A percentile compares a stretch with the other conserved stretches of the same genome.
phyloP scores from a whole-genome alignment of 371 early-diverging fungal genomes.

The Capillidium heterosporum region DNA sequence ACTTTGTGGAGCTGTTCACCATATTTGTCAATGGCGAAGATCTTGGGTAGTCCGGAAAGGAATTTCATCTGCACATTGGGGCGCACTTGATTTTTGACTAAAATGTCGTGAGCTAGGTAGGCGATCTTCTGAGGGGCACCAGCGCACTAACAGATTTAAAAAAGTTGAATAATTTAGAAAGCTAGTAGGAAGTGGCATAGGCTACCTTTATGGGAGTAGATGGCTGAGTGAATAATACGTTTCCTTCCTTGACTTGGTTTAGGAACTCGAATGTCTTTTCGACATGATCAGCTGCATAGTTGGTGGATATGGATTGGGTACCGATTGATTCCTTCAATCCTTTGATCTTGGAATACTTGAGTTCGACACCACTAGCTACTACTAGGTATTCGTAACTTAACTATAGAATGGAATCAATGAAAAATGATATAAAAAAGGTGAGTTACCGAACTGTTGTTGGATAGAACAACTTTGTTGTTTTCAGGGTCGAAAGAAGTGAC shows the following conservation, averaged over 20 bases:
- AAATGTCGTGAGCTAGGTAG: constrained; percentile 70
- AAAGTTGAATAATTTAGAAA: neutral
- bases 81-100: constrained; percentile 48
- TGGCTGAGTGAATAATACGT: constrained; percentile 81
- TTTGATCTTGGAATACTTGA: constrained; percentile 58
- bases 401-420: constrained; percentile 7
- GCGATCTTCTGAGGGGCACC: constrained; percentile 86
- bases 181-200: neutral
- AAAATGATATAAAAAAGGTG: neutral
- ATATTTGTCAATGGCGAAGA: constrained; percentile 78
- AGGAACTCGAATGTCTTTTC: constrained; percentile 56
- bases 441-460: constrained; percentile 36
- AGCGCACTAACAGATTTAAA: constrained; percentile 34
- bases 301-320: constrained; percentile 64
- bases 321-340: constrained; percentile 58
- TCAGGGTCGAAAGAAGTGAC: constrained; percentile 50
- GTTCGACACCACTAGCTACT: constrained; percentile 70
- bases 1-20: constrained; percentile 45
- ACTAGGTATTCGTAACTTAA: constrained; percentile 69
- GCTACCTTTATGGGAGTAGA: constrained; percentile 59
- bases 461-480: constrained; percentile 38
- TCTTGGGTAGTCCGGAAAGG: constrained; percentile 60
- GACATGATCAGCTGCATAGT: constrained; percentile 58
- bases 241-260: constrained; percentile 54
- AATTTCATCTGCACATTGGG: constrained; percentile 47